phyloP scores from a whole-genome alignment of 495 filamentous ascomycete genomes.

The Lepidopterella palustris region DNA sequence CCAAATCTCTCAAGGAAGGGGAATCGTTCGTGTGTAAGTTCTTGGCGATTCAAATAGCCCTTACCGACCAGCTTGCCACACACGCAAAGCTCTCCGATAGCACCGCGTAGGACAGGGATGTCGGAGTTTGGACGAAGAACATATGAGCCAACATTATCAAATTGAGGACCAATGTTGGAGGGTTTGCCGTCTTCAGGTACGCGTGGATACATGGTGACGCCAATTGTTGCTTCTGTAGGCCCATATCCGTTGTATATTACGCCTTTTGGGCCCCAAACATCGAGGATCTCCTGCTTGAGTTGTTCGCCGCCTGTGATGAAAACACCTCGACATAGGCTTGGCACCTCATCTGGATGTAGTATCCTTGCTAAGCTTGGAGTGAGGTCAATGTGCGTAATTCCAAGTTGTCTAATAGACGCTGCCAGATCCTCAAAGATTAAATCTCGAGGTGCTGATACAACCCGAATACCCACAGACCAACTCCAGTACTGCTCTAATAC shows the following conservation, averaged over 20 bases:
- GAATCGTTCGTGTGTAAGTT: conserved; percentile 60
- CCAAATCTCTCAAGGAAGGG: conserved; percentile 46
- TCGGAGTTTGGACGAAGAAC: conserved; percentile 65
- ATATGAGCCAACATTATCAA: conserved; percentile 74
- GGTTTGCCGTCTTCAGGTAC: conserved; percentile 65
- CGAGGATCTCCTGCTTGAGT: conserved; percentile 64
- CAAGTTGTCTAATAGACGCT: conserved; percentile 57
- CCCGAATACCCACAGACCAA: conserved; percentile 76
- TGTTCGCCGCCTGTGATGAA: conserved; percentile 73
- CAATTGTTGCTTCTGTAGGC: conserved; percentile 87
- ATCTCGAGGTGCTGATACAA: conserved; percentile 70
- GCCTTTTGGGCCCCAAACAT: conserved; percentile 55
- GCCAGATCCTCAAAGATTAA: conserved; percentile 71
- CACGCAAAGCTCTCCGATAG: conserved; percentile 79
- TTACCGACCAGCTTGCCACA: conserved; percentile 80
- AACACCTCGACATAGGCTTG: conserved; percentile 58
- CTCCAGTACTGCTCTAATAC: conserved; percentile 86
- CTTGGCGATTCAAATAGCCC: conserved; percentile 74
- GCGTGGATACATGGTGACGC: conserved; percentile 69
- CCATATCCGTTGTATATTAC: conserved; percentile 78
- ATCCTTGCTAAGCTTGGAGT: conserved; percentile 61
- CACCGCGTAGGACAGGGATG: conserved; percentile 66
- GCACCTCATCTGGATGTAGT: conserved; percentile 60
- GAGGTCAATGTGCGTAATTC: conserved; percentile 81
- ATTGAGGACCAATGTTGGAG: conserved; percentile 79